Base-by-base conservation (phyloP, 257 asterid genomes). In the Ehretia macrophylla region DNA sequence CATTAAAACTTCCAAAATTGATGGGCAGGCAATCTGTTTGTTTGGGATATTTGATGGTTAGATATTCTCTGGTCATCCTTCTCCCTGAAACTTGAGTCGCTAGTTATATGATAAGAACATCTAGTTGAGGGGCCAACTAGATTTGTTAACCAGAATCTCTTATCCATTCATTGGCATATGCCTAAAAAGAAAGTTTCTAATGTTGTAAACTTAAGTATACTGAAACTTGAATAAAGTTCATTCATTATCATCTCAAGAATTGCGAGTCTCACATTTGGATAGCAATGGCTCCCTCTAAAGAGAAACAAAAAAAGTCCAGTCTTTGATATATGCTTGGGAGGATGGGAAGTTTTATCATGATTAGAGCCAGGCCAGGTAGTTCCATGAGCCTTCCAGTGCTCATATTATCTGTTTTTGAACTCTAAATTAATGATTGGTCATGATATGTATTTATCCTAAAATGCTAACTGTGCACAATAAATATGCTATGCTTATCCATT, bases 31-130 rank as follows among this genome's bases (percentile, higher is more conserved):
- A 54, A 87, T 86, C 70, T 83, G 75, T 74, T 83, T 93, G 72
- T 93, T 93, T 52, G 99, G 99, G 65, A 87, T 93, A 78, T 93
- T 93, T 82, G 99, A 93, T 21, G 99, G 99, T 93, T 67, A 75
- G 87, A 69, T 65, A 45, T 64, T 58, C 44, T 50, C 22, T 20
- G 5, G 5, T 55, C 35, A 4, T 11, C 16, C 8, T 37, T 45
- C 10, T 10, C 20, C 14, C 8, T 53, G 32, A 56, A 27, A 52
- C 42, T 4, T 22, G 39, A 54, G 9, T 20, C 17, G 17, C 14
- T 48, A 6, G 55, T 20, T 5, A 17, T 18, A 50, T 17, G 1
- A 8, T 50, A 4, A 4, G 14, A 20, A 18, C 8, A n/a, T n/a
- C 23, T 51, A 20, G 20, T 42, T 10, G 14, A 42, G 37, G n/a